Base-by-base conservation (phyloP, 202 grass and related monocot genomes). In the Digitaria exilis region DNA sequence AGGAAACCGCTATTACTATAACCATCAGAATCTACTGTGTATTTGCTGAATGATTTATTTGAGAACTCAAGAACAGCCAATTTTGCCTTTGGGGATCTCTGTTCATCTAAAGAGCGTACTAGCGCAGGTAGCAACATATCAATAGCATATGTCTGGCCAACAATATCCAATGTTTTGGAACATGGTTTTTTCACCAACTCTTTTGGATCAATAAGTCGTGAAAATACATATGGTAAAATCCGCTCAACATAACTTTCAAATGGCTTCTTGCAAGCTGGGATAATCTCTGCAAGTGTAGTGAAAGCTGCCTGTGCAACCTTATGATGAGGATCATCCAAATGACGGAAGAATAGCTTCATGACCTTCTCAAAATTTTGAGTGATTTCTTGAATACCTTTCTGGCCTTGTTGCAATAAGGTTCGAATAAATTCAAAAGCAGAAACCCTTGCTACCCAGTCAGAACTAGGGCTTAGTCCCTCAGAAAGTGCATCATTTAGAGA, bases 301-400 rank as follows among this genome's bases (percentile, higher is more conserved):
- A 99, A 89, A 60, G 87, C 91, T 45, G 96, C 96, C 57, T 99
- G 96, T 64, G 96, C 96, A 79, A 99, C 96, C 89, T 99, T 99
- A 85, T 99, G 96, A 84, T 99, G 96, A 81, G 96, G 96, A 87
- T 99, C 96, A 92, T 99, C 96, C 78, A 99, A 86, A 88, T 99
- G 86, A 56, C 93, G 96, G 64, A 99, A 99, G 83, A 96, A 99
- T 46, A 99, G 79, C 62, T 99, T 99, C 96, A 96, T 99, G 49
- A 99, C 96, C 81, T 96, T 99, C 71, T 99, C 96, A 79, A 99
- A 94, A 86, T 96, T 99, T 73, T 99, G 96, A 35, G 81, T 90
- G 74, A 99, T 88, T 92, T 99, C 96, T 85, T 94, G 89, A 83
- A 89, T 68, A 79, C 93, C 96, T 72, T 70, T 96, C 71, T 85